Evolutionary conservation across 352 stramenopile species (phyloP).

Genomic region (Globisporangium sylvaticum): DNA sequence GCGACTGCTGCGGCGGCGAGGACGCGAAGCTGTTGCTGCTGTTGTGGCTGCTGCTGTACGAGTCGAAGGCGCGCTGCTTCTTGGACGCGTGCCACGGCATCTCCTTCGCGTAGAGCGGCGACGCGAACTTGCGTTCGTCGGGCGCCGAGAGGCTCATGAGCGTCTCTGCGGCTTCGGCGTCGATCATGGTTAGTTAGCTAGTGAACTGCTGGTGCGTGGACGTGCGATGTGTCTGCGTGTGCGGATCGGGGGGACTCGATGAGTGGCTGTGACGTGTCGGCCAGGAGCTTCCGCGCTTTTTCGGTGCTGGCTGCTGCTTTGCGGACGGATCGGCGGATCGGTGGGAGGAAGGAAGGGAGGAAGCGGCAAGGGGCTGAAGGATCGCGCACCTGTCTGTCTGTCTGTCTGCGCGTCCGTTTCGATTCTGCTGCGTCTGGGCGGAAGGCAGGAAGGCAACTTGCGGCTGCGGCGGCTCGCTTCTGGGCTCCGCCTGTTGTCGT

Average conservation of each 20-base stretch:
- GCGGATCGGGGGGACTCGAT: conserved; percentile 1
- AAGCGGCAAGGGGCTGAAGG: background rate
- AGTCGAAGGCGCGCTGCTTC: conserved; percentile 19
- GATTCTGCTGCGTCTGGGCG: conserved; percentile 8
- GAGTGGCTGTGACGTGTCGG: conserved; percentile 16
- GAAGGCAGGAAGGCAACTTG: background rate
- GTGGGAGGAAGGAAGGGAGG: background rate
- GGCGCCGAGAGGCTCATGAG: conserved; percentile 79
- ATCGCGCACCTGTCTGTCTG: background rate
- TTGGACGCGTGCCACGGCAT: conserved; percentile 44
- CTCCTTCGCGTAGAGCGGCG: conserved; percentile 54
- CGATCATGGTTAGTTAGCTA: conserved; percentile 36
- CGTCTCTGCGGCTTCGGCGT: conserved; percentile 70
- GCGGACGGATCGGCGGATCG: background rate
- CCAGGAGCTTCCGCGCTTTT: conserved; percentile 11
- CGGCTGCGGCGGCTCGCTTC: background rate
- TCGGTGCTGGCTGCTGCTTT: background rate
- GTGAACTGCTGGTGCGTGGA: background rate
- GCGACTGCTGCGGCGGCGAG: conserved; percentile 20
- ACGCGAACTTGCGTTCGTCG: conserved; percentile 59
- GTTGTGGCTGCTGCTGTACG: conserved; percentile 9
- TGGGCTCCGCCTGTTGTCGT: background rate
- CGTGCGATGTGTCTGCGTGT: background rate
- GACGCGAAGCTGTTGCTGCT: conserved; percentile 22
- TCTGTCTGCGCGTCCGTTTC: conserved; percentile 3